Percentiles rank a stretch among this genome's conserved stretches.
phyloP scores from a whole-genome alignment of 805 yeast species.

The Nakazawaea sp. region DNA sequence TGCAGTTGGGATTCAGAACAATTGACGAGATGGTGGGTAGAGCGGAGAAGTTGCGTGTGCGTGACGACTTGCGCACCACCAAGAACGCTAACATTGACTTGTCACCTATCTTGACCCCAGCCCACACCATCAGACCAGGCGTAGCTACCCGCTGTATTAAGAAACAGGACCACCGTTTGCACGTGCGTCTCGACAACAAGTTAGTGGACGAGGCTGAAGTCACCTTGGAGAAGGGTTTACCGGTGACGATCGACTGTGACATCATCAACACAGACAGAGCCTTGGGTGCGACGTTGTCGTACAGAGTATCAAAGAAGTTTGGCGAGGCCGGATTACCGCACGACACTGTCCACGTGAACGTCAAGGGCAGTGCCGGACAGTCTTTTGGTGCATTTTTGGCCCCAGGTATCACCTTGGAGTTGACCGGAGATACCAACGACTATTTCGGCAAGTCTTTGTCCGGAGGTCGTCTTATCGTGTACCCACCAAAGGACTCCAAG shows the following conservation, averaged over 20 bases:
- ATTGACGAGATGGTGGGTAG: constrained; percentile 98
- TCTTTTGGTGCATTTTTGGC: constrained; percentile 98
- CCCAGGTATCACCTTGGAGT: constrained; percentile 88
- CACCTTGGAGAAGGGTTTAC: constrained; percentile 94
- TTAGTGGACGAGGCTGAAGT: constrained; percentile 92
- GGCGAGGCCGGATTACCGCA: constrained; percentile 94
- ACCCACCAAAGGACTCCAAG: constrained; percentile 77
- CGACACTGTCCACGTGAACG: constrained; percentile 91
- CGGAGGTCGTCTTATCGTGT: constrained; percentile 90
- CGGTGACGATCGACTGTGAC: constrained; percentile 88
- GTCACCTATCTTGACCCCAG: constrained; percentile 93
- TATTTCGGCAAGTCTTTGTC: constrained; percentile 96
- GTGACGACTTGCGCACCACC: constrained; percentile 79
- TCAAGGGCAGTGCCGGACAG: constrained; percentile 94
- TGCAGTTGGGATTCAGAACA: constrained; percentile 89
- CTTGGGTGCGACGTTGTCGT: constrained; percentile 89
- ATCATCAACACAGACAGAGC: constrained; percentile 96
- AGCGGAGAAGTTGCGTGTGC: constrained; percentile 81
- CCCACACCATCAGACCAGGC: constrained; percentile 93
- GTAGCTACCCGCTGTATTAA: constrained; percentile 89
- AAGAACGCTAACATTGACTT: constrained; percentile 89
- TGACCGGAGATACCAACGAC: constrained; percentile 97
- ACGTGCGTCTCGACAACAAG: constrained; percentile 91
- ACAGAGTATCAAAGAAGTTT: constrained; percentile 85
- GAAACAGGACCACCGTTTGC: constrained; percentile 91